Conservation (phyloP, 2,329 filamentous ascomycete genomes). For the Pseudogymnoascus sp. region DNA sequence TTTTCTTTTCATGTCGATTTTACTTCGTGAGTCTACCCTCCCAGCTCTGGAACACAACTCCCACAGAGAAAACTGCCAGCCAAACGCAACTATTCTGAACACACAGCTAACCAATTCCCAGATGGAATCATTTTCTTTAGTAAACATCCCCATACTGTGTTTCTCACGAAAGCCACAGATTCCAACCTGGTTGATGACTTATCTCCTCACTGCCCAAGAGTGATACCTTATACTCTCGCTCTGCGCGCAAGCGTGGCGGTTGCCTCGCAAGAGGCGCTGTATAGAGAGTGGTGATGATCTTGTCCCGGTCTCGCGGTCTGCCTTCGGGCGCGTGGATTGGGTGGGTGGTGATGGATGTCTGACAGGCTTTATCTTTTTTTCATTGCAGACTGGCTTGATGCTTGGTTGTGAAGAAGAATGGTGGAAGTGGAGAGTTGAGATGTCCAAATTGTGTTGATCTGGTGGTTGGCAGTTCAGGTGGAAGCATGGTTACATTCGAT, state of each 20-base stretch:
- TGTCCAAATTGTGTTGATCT: neutral
- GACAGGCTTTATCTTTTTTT: constrained; percentile 60
- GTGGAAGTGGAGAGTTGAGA: too few relatives aligned
- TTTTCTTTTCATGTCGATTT: constrained; percentile 12
- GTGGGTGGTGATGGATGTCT: constrained; percentile 85
- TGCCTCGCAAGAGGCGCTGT: constrained; percentile 39
- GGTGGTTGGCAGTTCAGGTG: neutral
- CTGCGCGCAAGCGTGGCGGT: constrained; percentile 56
- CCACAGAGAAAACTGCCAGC: neutral
- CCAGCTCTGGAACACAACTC: neutral
- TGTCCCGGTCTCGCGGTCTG: constrained; percentile 63
- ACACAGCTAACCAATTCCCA: constrained; percentile 16
- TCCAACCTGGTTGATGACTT: constrained; percentile 90
- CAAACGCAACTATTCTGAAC: neutral
- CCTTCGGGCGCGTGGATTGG: constrained; percentile 69
- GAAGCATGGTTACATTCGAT: neutral
- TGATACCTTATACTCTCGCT: constrained; percentile 61
- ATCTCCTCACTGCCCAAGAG: constrained; percentile 85
- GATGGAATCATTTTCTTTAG: constrained; percentile 94
- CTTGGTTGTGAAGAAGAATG: constrained; percentile 45
- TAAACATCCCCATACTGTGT: constrained; percentile 84
- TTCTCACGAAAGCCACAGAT: constrained; percentile 89
- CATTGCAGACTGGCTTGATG: constrained; percentile 42
- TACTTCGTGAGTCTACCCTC: constrained; percentile 19
- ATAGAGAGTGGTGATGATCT: constrained; percentile 95